These are phyloP conservation scores for Neocatenulostroma microsporum DNA, from an alignment of 2,329 filamentous ascomycete species.

Conservation along the genomic window DNA sequence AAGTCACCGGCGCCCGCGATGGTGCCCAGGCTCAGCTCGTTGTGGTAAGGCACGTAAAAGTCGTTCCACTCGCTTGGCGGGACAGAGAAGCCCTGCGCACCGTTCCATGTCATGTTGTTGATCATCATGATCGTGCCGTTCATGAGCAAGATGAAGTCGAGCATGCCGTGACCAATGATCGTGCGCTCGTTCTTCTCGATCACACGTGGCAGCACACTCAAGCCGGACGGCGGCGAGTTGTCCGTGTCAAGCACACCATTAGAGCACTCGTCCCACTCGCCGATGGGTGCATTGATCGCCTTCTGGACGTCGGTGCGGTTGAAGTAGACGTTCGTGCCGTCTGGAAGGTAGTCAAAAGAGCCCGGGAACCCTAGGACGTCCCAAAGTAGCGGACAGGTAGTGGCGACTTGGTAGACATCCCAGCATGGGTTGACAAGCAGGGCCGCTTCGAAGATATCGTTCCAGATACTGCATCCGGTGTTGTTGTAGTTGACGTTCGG, in stretches of 20 bases:
- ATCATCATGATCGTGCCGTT: constrained; percentile 65
- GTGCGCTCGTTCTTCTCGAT: constrained; percentile 67
- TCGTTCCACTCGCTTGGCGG: constrained; percentile 47
- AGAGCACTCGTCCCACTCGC: constrained; percentile 55
- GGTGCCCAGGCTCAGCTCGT: constrained; percentile 38
- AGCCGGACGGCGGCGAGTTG: constrained; percentile 46
- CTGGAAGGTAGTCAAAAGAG: constrained; percentile 55
- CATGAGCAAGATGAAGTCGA: constrained; percentile 60
- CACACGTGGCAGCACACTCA: constrained; percentile 57
- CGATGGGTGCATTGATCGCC: constrained; percentile 47
- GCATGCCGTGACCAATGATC: constrained; percentile 63
- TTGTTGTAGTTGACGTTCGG: constrained; percentile 40
- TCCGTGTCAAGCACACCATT: constrained; percentile 44
- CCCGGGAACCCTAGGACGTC: constrained; percentile 64
- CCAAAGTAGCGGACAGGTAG: constrained; percentile 62
- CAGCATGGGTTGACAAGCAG: constrained; percentile 65
- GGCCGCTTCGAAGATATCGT: constrained; percentile 49
- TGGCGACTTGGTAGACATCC: constrained; percentile 60
- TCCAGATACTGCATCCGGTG: constrained; percentile 43
- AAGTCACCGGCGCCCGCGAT: constrained; percentile 57
- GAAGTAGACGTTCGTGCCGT: constrained; percentile 47
- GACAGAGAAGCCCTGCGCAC: constrained; percentile 59
- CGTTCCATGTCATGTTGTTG: constrained; percentile 77
- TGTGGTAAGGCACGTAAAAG: constrained; percentile 62
- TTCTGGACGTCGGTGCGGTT: constrained; percentile 32